Evolutionary conservation across 2,329 filamentous ascomycete species (phyloP), one percentile per base, ranked within the genome.

Genomic region (Leptographium lundbergii): DNA sequence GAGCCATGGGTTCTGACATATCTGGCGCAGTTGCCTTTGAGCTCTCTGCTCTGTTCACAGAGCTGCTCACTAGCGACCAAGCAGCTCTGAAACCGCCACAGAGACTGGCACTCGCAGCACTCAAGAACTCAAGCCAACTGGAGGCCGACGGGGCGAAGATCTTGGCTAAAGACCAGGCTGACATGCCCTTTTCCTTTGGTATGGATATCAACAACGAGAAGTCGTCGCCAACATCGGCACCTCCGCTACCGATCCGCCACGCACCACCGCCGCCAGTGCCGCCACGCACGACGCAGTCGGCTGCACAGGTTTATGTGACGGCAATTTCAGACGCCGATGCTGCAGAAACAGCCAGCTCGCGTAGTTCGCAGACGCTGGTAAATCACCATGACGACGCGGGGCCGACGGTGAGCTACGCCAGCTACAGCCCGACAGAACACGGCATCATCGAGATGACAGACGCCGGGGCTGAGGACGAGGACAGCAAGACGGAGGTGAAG

Each of bases 71-170:
- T 1, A 84, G 86, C 1, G 74, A 81, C 5, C 75, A 78, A 48
- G 73, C 77, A 13, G 85, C 80, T 19, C 83, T 91, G 34, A 82
- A 79, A 51, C 91, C 91, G 1, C 84, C 85, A 4, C 85, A 87
- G 65, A 83, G 89, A 63, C 78, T 96, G 39, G 91, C 91, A 29
- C 86, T 90, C 56, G 81, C 91, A 47, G 91, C 91, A 1, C 76
- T 96, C 25, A 81, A 74, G 45, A 66, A 66, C 42, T 62, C 69
- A 2, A 65, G 67, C 17, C 66, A 67, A 59, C 64, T 67, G 1
- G 61, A 65, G 24, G 56, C 61, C 4, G 63, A 63, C 57, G 63
- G 63, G 6, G 59, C 56, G 14, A 58, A 59, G 36, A 54, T 63
- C 22, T 57, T 62, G 45, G 34, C 56, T 2, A 56, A 56, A 11